A percentile compares a stretch with the other conserved stretches of the same genome.
These are phyloP conservation scores for Pseudozyma hubeiensis DNA, from an alignment of 1,284 basidiomycete genomes.

Conservation along the genomic window DNA sequence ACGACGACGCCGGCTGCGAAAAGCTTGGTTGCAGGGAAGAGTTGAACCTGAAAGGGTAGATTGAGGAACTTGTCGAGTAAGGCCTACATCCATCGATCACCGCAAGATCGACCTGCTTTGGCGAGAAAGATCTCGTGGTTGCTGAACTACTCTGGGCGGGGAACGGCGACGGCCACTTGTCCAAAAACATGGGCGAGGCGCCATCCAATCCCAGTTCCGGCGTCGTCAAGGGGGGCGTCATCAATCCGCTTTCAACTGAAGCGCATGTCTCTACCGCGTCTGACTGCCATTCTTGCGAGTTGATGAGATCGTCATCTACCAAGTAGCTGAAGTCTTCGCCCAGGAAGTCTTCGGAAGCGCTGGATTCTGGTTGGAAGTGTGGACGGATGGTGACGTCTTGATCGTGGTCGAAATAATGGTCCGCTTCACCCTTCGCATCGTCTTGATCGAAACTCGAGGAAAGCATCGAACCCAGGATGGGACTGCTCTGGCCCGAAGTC, in stretches of 20 bases:
- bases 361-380: not conserved
- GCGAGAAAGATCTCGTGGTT: not conserved
- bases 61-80: slow-evolving; percentile 1
- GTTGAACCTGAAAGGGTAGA: slow-evolving; percentile 7
- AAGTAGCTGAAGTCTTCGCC: slow-evolving; percentile 36
- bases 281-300: not conserved
- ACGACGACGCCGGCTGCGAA: not conserved
- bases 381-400: slow-evolving; percentile 17
- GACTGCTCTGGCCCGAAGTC: slow-evolving; percentile 15
- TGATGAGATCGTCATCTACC: slow-evolving; percentile 12
- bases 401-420: slow-evolving; percentile 4
- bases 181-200: slow-evolving; percentile 20
- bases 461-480: slow-evolving; percentile 15
- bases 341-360: slow-evolving; percentile 3
- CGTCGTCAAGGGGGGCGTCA: slow-evolving; percentile 40
- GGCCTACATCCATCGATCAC: slow-evolving; percentile 23
- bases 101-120: not conserved
- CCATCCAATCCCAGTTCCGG: slow-evolving; percentile 34
- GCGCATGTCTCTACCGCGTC: not conserved
- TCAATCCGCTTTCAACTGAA: not conserved
- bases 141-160: not conserved
- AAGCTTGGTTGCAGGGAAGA: not conserved
- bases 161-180: slow-evolving; percentile 23
- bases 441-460: not conserved
- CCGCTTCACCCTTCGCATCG: not conserved